Base-by-base conservation (phyloP, 352 stramenopile species). In the Aphanomyces euteiches region DNA sequence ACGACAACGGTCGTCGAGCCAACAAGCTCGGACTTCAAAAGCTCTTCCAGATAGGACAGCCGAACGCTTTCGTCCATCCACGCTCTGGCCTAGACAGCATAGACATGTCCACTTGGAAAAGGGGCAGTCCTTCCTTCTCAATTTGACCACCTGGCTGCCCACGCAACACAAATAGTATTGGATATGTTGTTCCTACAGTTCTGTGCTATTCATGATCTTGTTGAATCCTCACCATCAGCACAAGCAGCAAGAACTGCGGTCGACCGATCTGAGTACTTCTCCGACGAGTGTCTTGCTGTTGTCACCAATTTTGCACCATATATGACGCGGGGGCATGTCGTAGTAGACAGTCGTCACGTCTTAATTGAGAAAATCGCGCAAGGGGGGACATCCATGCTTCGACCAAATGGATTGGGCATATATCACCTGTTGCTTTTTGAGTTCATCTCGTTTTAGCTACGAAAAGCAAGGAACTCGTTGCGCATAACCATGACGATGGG, bases 271-370 rank as follows among this genome's bases (percentile, higher is more conserved):
- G 50, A 58, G 21, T 58, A 21, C 17, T 58, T 58, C 21, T 58
- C 50, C 6, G 6, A 58, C 7, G 6, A 19, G 50, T 58, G 43
- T 15, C 43, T 15, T 48, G 43, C 28, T 12, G 54, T 61, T 37
- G 17, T 61, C 75, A 12, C 75, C 68, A 5, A 50, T 28, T 17
- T 58, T 4, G 0, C 66, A 66, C 67, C 70, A 79, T 60, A 48
- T 71, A 6, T 58, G 47, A 0, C n/a, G 3, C 0, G 57, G 73
- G 15, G 75, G 72, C 10, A 21, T 69, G 61, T 77, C 70, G 19
- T 41, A 65, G 12, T 69, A 77, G 2, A 76, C 19, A 1, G 19
- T 28, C 0, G 75, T 75, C 60, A 77, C 75, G 39, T 77, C 72
- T 1, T 67, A 28, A 17, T 74, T 77, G 13, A 61, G 28, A 37